Evolutionary conservation across 768 basidiomycete species (phyloP), one percentile per base, ranked within the genome.

Genomic region (Heimioporus sp.): DNA sequence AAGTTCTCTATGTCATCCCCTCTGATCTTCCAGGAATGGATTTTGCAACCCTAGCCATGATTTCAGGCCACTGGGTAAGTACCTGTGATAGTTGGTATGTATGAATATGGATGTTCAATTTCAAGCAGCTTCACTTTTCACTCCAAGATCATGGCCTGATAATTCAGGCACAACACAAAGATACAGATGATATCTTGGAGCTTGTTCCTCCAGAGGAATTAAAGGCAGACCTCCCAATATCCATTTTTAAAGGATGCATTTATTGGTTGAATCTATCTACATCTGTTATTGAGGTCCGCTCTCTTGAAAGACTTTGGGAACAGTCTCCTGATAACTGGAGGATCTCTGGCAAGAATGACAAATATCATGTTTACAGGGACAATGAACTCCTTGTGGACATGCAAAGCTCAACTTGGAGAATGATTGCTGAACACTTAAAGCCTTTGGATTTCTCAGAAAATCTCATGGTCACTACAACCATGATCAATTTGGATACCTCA

Each of bases 221-320:
- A 9, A 12, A 2, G 15, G 42, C 38, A 1, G 64, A 67, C 43
- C 44, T 68, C 11, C 65, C 66, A 2, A 30, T 10, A 2, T 28
- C 36, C 4, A 42, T 66, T 11, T 47, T 66, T 7, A 31, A 51
- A 1, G 52, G 32, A 6, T 55, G 55, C 19, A 52, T 48, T 35
- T 63, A 64, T 41, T 66, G 63, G 64, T 52, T 63, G 24, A 53
- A 64, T 36, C 37, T 62, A 1, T 12, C 38, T 10, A 56, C 46
- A 0, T 19, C 17, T 2, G 12, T 15, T 19, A 39, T 32, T 30
- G 11, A 49, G 39, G 44, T 9, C 20, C 49, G 10, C 58, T 49
- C 6, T 31, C 48, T 3, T 46, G 45, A 35, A 35, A 46, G n/a
- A n/a, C n/a, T n/a, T n/a, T n/a, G n/a, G n/a, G n/a, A n/a, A n/a